Evolutionary conservation across 192 early-diverging fungal species (phyloP), one percentile per base, ranked within the genome.

Genomic region (Umbelopsis sp.): DNA sequence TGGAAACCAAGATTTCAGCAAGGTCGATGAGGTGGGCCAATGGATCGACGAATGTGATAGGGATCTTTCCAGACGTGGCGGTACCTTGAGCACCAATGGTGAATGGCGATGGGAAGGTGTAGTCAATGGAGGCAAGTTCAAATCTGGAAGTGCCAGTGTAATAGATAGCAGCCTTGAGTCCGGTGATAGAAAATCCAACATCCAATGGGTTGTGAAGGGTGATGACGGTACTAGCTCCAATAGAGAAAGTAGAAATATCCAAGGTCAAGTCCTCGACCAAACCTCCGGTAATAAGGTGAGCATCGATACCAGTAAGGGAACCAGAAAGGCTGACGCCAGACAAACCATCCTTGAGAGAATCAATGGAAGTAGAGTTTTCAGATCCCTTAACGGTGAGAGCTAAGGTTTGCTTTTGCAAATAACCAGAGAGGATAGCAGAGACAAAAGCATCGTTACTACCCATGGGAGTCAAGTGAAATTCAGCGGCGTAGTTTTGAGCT

Each of bases 241-340:
- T 41, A 31, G 68, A 44, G 5, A 44, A 26, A 14, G 12, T 47
- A 21, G 65, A 7, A 21, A 74, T 1, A 41, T 41, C 38, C 0
- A 41, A 14, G 56, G 38, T 38, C 17, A 56, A 29, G 24, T 32
- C 45, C 31, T 34, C 59, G 43, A 26, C 67, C n/a, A 75, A 49
- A 22, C 73, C 47, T 29, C 49, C 34, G 10, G 44, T 49, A 47
- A 88, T 82, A 17, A 82, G 68, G 47, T 78, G 71, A 6, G 78
- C 77, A 29, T 75, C 53, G 20, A 88, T 77, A 77, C 87, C 87
- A n/a, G 69, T 73, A 44, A 88, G 80, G 1, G 53, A 31, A 5
- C 83, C 71, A 11, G 53, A 25, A 56, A 85, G 53, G 26, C 78
- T 45, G 44, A 88, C 73, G 14, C 75, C 62, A 29, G 69, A 59